Evolutionary conservation across 768 basidiomycete genomes (phyloP).

Genomic region (Tulasnella sp.): DNA sequence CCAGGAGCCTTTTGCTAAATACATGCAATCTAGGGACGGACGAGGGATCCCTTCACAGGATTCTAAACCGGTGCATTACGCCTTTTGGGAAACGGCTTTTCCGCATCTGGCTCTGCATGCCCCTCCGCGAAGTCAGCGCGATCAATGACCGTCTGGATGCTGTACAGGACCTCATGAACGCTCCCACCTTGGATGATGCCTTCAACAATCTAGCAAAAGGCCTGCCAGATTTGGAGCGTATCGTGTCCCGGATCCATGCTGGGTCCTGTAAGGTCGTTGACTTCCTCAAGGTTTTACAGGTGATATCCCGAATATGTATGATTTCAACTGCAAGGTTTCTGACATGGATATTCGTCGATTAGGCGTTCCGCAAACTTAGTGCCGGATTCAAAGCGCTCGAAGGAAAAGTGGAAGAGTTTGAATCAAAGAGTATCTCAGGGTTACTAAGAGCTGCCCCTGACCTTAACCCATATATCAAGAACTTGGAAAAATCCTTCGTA

Average conservation of each 20-base stretch:
- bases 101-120: conserved; percentile 93
- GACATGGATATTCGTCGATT: background rate
- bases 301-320: conserved; percentile 28
- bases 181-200: conserved; percentile 61
- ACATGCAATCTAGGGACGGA: conserved; percentile 40
- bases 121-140: conserved; percentile 64
- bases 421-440: conserved; percentile 61
- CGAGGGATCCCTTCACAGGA: conserved; percentile 76
- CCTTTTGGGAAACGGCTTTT: conserved; percentile 95
- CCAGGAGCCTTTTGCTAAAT: background rate
- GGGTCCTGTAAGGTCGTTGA: conserved; percentile 79
- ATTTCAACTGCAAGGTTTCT: background rate
- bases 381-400: conserved; percentile 52
- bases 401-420: conserved; percentile 58
- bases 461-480: conserved; percentile 54
- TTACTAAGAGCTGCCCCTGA: conserved; percentile 76
- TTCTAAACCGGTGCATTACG: conserved; percentile 75
- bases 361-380: conserved; percentile 70
- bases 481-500: conserved; percentile 61
- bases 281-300: conserved; percentile 72
- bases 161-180: conserved; percentile 77
- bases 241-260: conserved; percentile 91
- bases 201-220: conserved; percentile 71
- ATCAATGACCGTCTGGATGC: conserved; percentile 93
- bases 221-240: conserved; percentile 83